Evolutionary conservation across 2,329 filamentous ascomycete genomes (phyloP).

Genomic region (Rasamsonia emersonii): DNA sequence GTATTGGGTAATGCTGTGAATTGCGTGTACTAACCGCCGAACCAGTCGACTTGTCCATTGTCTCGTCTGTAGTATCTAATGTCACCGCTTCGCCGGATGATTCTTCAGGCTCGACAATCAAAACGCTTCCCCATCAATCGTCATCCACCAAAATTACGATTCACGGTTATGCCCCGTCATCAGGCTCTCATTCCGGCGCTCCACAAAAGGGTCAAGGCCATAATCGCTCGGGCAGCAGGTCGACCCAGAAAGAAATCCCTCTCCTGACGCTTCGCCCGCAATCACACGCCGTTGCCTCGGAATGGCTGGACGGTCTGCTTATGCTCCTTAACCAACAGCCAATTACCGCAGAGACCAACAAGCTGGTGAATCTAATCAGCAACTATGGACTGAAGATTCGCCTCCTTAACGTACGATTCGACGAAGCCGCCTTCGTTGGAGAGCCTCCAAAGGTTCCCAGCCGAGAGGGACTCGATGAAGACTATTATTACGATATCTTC

Average conservation of each 20-base stretch:
- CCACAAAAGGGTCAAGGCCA: conserved; percentile 29
- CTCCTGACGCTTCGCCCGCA: conserved; percentile 76
- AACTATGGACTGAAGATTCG: conserved; percentile 91
- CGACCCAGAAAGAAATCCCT: conserved; percentile 54
- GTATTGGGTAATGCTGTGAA: too few relatives aligned
- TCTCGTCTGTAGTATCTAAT: conserved; percentile 91
- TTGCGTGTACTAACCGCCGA: conserved; percentile 4
- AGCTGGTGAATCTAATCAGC: conserved; percentile 73
- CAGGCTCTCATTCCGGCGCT: conserved; percentile 13
- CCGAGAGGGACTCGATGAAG: conserved; percentile 76
- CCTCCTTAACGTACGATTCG: conserved; percentile 80
- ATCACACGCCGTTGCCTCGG: conserved; percentile 74
- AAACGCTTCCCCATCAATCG: conserved; percentile 28
- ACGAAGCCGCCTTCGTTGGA: conserved; percentile 62
- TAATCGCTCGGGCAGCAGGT: conserved; percentile 22
- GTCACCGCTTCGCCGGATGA: conserved; percentile 59
- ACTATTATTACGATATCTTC: conserved; percentile 83
- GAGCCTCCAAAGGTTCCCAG: conserved; percentile 70
- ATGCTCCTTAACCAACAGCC: conserved; percentile 94
- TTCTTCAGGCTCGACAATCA: conserved; percentile 40
- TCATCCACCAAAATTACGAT: conserved; percentile 81
- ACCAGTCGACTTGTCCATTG: conserved; percentile 68
- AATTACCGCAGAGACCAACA: conserved; percentile 93
- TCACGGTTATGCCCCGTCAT: conserved; percentile 55
- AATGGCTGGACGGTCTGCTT: conserved; percentile 91